Evolutionary conservation across 768 basidiomycete species (phyloP).

Genomic region (Fomitopsis pulvina): DNA sequence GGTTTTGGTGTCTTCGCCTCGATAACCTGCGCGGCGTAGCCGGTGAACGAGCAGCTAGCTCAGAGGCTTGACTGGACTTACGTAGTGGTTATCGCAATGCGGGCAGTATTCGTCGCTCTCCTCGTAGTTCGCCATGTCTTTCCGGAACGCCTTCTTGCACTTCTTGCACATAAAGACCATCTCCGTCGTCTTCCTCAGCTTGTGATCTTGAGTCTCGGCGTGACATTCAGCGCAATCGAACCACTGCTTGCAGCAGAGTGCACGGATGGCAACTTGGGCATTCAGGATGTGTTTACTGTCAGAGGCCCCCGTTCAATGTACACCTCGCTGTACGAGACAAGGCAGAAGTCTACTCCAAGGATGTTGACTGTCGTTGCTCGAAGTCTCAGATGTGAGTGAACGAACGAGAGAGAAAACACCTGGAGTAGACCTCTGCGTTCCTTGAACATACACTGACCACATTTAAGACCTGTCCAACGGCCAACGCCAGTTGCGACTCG

Average conservation of each 20-base stretch:
- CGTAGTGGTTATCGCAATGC: slow-evolving; percentile 97
- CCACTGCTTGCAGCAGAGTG: slow-evolving; percentile 97
- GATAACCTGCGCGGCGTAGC: slow-evolving; percentile 53
- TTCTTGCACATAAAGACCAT: slow-evolving; percentile 84
- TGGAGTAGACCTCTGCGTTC: slow-evolving; percentile 1
- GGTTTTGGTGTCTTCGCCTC: slow-evolving; percentile 90
- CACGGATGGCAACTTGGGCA: slow-evolving; percentile 92
- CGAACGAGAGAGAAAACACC: neutral
- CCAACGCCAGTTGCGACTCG: too few relatives aligned
- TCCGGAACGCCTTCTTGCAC: slow-evolving; percentile 93
- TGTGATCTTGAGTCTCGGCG: slow-evolving; percentile 73
- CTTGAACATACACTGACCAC: slow-evolving; percentile 3
- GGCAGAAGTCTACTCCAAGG: slow-evolving; percentile 1
- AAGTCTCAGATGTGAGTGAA: neutral
- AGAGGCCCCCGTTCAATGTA: neutral
- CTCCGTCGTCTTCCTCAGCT: slow-evolving; percentile 68
- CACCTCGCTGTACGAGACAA: neutral
- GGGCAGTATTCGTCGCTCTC: slow-evolving; percentile 99
- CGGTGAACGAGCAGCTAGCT: neutral
- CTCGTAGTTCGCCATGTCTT: slow-evolving; percentile 88
- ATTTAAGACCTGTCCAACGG: too few relatives aligned
- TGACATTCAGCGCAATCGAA: slow-evolving; percentile 97
- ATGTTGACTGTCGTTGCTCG: neutral
- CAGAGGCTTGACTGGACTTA: slow-evolving; percentile 32
- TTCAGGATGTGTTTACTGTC: slow-evolving; percentile 92